Conservation (phyloP, 352 stramenopile genomes). For the Globisporangium radiosum region DNA sequence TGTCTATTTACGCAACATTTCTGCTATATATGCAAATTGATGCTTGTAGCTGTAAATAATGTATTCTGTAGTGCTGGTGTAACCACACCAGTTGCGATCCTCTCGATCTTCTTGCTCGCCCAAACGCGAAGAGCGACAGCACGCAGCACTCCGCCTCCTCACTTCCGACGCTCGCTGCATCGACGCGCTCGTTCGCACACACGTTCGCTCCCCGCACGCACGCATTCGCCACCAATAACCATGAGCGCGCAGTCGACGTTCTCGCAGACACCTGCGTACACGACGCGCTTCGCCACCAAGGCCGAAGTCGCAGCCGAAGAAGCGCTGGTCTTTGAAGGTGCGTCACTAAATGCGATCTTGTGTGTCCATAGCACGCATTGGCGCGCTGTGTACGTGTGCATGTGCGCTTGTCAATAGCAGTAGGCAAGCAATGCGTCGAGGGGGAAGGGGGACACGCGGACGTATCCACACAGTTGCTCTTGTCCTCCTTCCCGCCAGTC, state of each 20-base stretch:
- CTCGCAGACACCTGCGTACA: constrained; percentile 66
- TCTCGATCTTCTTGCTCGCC: too few relatives aligned
- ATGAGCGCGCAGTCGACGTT: constrained; percentile 77
- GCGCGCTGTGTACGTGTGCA: neutral
- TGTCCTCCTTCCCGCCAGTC: neutral
- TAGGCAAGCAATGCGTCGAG: too few relatives aligned
- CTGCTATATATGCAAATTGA: too few relatives aligned
- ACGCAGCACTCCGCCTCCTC: too few relatives aligned
- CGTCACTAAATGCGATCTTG: constrained; percentile 10
- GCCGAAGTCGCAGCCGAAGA: constrained; percentile 58
- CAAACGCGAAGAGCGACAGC: too few relatives aligned
- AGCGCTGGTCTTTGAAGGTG: constrained; percentile 60
- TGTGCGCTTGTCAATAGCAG: too few relatives aligned
- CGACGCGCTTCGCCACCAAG: constrained; percentile 19
- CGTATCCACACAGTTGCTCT: neutral
- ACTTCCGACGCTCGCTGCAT: neutral
- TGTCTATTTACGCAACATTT: too few relatives aligned
- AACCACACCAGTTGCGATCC: too few relatives aligned
- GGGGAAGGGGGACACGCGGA: too few relatives aligned
- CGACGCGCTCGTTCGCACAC: neutral
- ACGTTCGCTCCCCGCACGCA: neutral
- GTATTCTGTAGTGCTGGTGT: too few relatives aligned
- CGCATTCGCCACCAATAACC: constrained; percentile 1
- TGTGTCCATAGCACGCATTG: neutral
- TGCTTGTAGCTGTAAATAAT: too few relatives aligned